Base-by-base conservation (phyloP, 1,284 basidiomycete genomes). In the Agaricales sp. region DNA sequence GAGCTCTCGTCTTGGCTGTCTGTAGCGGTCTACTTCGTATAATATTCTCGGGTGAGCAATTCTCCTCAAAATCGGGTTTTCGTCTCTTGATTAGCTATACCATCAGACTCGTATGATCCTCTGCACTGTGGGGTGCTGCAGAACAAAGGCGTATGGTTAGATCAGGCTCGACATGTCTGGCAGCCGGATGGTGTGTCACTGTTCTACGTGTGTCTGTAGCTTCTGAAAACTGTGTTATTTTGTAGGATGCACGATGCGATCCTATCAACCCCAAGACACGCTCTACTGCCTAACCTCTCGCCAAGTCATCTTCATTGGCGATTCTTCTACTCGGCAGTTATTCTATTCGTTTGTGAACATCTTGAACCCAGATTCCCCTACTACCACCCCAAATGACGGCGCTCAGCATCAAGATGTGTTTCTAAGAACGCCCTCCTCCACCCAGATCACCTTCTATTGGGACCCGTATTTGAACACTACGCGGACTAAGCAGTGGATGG, bases 91-190 rank as follows among this genome's bases (percentile, higher is more conserved):
- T 30, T 30, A 30, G 26, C 6, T 14, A 30, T 30, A 6, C 6
- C 26, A 30, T 30, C n/a, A 30, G 26, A 30, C 26, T 6, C 73
- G 59, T 64, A 72, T 2, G 90, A 92, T 63, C 77, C 82, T 22
- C 69, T 77, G 48, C 84, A 79, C 59, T 94, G 90, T 61, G 68
- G 75, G 52, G 74, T 86, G 1, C 63, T 92, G 23, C 62, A 91
- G 46, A 80, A 73, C 41, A 70, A 69, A 37, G 90, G 91, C n/a
- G 75, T 75, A 57, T 94, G 90, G 90, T 63, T 91, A 49, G 89
- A 91, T 62, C 63, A 67, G 26, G 64, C 60, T 43, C 74, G 75
- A 60, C 71, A 64, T 54, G 83, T 82, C 59, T 93, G 90, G 90
- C 90, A 93, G 61, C 90, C 90, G 3, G 78, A 90, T 55, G 89